These are phyloP conservation scores for Trifolium dubium DNA, from an alignment of 306 rosid species.

Conservation along the genomic window DNA sequence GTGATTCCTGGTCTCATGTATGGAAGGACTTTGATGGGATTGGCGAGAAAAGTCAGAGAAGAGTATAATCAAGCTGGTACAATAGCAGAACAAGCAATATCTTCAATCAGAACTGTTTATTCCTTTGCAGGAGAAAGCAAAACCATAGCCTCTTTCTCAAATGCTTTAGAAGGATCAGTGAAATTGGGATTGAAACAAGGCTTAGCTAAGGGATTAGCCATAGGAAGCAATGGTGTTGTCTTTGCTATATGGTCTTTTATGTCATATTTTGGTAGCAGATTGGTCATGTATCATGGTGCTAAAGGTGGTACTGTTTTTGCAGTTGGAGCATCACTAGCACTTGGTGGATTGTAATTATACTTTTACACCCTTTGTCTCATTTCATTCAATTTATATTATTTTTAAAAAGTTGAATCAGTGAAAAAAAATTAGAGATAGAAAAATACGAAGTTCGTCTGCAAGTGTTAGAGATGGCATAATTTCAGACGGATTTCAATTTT, in stretches of 20 bases:
- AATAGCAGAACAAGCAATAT: constrained; percentile 84
- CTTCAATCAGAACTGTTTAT: constrained; percentile 85
- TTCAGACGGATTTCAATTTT: neutral
- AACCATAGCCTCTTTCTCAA: constrained; percentile 67
- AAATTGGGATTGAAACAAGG: constrained; percentile 86
- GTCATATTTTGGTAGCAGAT: constrained; percentile 76
- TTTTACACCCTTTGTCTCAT: neutral
- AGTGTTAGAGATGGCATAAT: too few species aligned
- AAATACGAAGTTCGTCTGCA: neutral
- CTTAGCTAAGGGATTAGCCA: constrained; percentile 84
- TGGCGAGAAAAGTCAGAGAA: constrained; percentile 68
- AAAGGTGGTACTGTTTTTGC: constrained; percentile 83
- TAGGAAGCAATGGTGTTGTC: constrained; percentile 85
- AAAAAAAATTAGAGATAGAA: neutral
- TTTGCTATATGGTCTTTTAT: constrained; percentile 93
- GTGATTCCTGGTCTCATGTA: constrained; percentile 86
- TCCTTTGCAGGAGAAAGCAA: constrained; percentile 83
- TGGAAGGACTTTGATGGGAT: constrained; percentile 74
- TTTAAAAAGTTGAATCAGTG: neutral
- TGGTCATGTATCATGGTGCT: constrained; percentile 93
- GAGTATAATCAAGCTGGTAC: constrained; percentile 74
- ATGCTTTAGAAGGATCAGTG: constrained; percentile 68
- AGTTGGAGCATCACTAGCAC: constrained; percentile 76
- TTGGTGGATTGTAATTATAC: constrained; percentile 81
- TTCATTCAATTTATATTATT: neutral